Evolutionary conservation across 441 rosid species (phyloP), one percentile per base, ranked within the genome.

Genomic region (Eruca vesicaria): DNA sequence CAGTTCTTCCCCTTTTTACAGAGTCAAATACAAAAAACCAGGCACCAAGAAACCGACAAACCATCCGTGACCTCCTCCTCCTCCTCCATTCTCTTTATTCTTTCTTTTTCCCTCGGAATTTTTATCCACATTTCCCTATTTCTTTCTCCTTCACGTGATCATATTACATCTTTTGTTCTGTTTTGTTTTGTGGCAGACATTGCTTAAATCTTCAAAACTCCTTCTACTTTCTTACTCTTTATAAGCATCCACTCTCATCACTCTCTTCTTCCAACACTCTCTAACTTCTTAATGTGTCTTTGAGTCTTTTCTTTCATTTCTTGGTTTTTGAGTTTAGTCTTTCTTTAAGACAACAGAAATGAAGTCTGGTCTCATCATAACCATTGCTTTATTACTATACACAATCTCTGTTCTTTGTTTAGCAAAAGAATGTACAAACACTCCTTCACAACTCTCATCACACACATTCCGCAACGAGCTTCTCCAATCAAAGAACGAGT

Each of bases 341-440:
- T 48, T 55, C 72, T 55, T 63, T 43, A 55, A 76, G 75, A 63
- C 73, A 68, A 68, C 26, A 61, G 29, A 74, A 19, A 69, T 55
- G 56, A 86, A 75, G 81, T 66, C 35, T 71, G 69, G 58, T 80
- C 36, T 81, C 18, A 63, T 77, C 36, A 29, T 63, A 31, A 55
- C 82, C 43, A 71, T 80, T 76, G 48, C 68, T 73, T 14, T 85
- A 33, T 12, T 84, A 41, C 56, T 63, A 33, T n/a, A 71, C 73
- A 58, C 68, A 0, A 81, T 79, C 68, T 23, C 15, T 45, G 69
- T 50, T 63, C 59, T 58, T 76, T 84, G 66, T 43, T 16, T 63
- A 74, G 68, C 86, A 8, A 93, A 93, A 82, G 98, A 96, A 81
- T 96, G 97, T 74, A 96, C 99, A 20, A 88, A 96, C 79, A 68